Percentiles rank a stretch among this genome's conserved stretches.
These are phyloP conservation scores for Lactarius hengduanensis DNA, from an alignment of 768 basidiomycete genomes.

Conservation along the genomic window DNA sequence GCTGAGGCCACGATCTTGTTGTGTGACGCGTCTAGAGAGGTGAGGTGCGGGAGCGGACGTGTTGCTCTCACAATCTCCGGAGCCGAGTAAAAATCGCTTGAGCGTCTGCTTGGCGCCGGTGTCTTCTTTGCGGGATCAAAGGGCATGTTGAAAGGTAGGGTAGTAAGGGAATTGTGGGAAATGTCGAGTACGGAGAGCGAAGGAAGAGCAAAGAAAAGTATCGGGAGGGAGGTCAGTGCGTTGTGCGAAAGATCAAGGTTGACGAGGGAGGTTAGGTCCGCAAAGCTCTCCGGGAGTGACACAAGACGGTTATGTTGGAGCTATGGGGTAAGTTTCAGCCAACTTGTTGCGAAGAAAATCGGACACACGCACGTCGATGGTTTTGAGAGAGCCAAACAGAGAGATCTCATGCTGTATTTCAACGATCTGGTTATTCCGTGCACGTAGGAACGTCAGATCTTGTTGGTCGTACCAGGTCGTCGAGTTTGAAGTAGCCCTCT, in stretches of 20 bases:
- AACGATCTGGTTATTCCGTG: constrained; percentile 75
- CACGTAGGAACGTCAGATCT: constrained; percentile 72
- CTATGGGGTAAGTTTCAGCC: constrained; percentile 39
- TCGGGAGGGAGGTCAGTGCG: constrained; percentile 57
- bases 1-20: constrained; percentile 58
- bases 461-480: constrained; percentile 77
- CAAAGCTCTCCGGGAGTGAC: constrained; percentile 61
- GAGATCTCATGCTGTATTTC: constrained; percentile 83
- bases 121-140: constrained; percentile 39
- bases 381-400: constrained; percentile 79
- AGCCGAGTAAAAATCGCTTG: constrained; percentile 57
- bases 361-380: constrained; percentile 59
- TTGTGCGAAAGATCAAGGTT: constrained; percentile 76
- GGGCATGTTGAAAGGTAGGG: constrained; percentile 61
- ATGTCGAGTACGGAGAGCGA: constrained; percentile 64
- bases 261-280: constrained; percentile 65
- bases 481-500: constrained; percentile 43
- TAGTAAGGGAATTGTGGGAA: constrained; percentile 63
- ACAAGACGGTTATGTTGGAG: constrained; percentile 71
- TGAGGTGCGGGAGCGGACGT: constrained; percentile 62
- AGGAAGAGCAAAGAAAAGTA: constrained; percentile 65
- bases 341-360: not conserved
- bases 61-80: constrained; percentile 61
- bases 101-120: constrained; percentile 35
- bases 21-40: constrained; percentile 61